These are phyloP conservation scores for Zelonia costaricensis DNA, from an alignment of 208 protist genomes.

Conservation along the genomic window DNA sequence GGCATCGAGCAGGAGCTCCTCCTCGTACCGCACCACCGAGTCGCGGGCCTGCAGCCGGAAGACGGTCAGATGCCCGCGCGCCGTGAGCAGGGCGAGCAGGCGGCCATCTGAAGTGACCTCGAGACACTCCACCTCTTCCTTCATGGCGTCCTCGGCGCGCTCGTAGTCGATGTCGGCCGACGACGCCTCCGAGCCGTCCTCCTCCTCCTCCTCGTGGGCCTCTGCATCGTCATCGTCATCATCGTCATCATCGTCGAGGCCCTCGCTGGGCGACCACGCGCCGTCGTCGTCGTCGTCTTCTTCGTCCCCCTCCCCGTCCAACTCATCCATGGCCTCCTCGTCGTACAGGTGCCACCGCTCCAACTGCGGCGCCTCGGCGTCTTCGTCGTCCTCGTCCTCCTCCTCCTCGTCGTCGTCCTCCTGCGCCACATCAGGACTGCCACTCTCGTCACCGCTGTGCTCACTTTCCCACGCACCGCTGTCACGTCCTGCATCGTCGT, in stretches of 20 bases:
- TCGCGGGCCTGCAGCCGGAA: conserved; percentile 40
- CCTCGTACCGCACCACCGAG: conserved; percentile 27
- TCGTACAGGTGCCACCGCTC: background rate
- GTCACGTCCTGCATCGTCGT: no score
- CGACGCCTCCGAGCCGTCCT: conserved; percentile 31
- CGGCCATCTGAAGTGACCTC: conserved; percentile 51
- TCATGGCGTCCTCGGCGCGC: conserved; percentile 41
- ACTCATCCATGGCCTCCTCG: conserved; percentile 1
- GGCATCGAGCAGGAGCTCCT: conserved; percentile 51
- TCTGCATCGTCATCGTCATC: conserved; percentile 19
- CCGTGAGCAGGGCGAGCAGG: conserved; percentile 70
- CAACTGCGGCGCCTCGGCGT: background rate
- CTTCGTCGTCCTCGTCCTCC: background rate
- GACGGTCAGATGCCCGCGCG: conserved; percentile 60
- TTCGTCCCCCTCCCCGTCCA: conserved; percentile 11
- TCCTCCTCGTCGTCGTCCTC: conserved; percentile 1
- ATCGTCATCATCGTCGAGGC: conserved; percentile 1
- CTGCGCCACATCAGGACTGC: no score
- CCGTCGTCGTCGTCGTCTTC: background rate
- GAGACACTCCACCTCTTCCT: conserved; percentile 73
- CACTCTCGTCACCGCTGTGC: no score
- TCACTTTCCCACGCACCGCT: no score
- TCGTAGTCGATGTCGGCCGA: conserved; percentile 52
- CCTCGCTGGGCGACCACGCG: conserved; percentile 7
- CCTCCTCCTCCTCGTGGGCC: conserved; percentile 17